Evolutionary conservation across 1,284 basidiomycete species (phyloP).

Genomic region (Ceratobasidium sp.): DNA sequence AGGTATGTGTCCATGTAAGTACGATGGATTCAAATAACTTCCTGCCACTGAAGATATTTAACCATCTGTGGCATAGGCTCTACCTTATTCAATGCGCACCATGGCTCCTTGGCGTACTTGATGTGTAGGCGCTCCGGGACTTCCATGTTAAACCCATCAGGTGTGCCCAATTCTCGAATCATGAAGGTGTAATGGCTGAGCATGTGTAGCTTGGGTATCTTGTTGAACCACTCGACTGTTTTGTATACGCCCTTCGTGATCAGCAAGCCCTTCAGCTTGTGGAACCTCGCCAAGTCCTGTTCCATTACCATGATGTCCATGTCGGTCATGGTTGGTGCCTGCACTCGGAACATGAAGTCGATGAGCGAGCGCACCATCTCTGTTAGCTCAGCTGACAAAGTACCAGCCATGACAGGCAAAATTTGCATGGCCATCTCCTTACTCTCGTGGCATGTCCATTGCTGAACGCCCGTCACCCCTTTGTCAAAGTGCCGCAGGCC

Average conservation of each 20-base stretch:
- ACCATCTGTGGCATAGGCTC: conserved; percentile 21
- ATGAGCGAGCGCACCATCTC: neutral
- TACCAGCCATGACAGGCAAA: no score
- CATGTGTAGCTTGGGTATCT: conserved; percentile 33
- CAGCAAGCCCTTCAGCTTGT: neutral
- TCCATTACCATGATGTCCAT: neutral
- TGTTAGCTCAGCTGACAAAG: neutral
- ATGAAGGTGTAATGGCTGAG: no score
- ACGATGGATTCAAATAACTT: no score
- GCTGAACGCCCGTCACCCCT: conserved; percentile 30
- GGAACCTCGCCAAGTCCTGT: neutral
- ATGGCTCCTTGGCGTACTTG: conserved; percentile 16
- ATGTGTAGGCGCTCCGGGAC: no score
- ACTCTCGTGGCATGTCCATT: conserved; percentile 54
- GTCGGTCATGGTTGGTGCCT: conserved; percentile 4
- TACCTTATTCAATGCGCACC: conserved; percentile 15
- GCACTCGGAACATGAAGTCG: conserved; percentile 28
- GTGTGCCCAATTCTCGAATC: no score
- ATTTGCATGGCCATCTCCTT: conserved; percentile 15
- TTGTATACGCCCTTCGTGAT: conserved; percentile 17
- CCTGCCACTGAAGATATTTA: conserved; percentile 5
- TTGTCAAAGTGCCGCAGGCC: conserved; percentile 22
- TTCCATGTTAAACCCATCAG: no score
- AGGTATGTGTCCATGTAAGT: conserved; percentile 13
- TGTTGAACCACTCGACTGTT: neutral